phyloP scores from a whole-genome alignment of 2,329 filamentous ascomycete genomes.

The Botrytis sinoallii region DNA sequence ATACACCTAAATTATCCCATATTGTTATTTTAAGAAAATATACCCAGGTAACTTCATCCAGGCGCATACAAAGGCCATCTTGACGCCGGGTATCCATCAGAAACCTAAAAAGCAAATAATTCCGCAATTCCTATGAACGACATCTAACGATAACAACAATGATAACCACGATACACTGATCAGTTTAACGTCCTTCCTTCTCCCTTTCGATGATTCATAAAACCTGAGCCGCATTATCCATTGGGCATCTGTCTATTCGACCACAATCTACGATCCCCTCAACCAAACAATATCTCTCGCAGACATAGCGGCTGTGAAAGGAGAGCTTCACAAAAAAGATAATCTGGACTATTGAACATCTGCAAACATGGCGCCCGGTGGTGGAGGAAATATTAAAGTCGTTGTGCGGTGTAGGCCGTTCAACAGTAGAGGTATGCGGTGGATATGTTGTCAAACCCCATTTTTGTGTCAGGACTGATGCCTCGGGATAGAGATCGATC shows the following conservation, averaged over 20 bases:
- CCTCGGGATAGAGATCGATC: slow-evolving; percentile 68
- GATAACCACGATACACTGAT: slow-evolving; percentile 18
- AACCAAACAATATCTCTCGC: slow-evolving; percentile 5
- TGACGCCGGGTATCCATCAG: background rate
- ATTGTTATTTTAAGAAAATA: background rate
- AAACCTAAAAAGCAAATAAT: slow-evolving; percentile 9
- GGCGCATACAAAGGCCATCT: background rate
- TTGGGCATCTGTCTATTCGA: slow-evolving; percentile 12
- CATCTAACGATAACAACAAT: slow-evolving; percentile 18
- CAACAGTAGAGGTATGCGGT: slow-evolving; percentile 77
- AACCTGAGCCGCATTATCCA: background rate
- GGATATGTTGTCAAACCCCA: slow-evolving; percentile 1
- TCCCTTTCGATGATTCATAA: slow-evolving; percentile 20
- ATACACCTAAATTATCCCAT: background rate
- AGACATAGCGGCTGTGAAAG: slow-evolving; percentile 8
- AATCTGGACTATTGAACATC: slow-evolving; percentile 21
- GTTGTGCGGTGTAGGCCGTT: slow-evolving; percentile 96
- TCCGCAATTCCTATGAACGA: slow-evolving; percentile 9
- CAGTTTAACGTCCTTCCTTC: slow-evolving; percentile 5
- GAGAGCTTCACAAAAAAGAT: slow-evolving; percentile 13
- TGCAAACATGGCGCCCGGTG: slow-evolving; percentile 37
- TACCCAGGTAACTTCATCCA: background rate
- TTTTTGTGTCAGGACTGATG: slow-evolving; percentile 21
- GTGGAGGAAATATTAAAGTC: slow-evolving; percentile 98
- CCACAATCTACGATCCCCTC: slow-evolving; percentile 14